A percentile compares a stretch with the other conserved stretches of the same genome.
These are phyloP conservation scores for Chrysosporium queenslandicum DNA, from an alignment of 2,329 filamentous ascomycete genomes.

Conservation along the genomic window DNA sequence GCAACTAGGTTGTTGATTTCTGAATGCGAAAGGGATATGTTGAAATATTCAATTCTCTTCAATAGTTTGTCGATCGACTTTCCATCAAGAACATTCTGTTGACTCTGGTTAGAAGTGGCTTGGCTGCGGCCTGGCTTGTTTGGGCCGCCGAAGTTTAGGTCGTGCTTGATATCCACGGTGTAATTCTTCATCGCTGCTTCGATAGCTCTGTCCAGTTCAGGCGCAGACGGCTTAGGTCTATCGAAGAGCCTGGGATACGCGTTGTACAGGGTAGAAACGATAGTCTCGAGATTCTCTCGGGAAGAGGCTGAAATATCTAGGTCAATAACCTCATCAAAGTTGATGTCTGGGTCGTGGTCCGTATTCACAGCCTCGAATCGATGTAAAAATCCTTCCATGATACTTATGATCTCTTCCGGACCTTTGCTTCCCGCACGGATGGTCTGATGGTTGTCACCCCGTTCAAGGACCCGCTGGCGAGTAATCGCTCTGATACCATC, in stretches of 20 bases:
- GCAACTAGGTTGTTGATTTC: conserved; percentile 54
- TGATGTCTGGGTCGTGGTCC: conserved; percentile 59
- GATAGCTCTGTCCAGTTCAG: conserved; percentile 72
- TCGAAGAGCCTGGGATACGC: conserved; percentile 67
- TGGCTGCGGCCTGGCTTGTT: conserved; percentile 31
- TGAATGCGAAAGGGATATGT: conserved; percentile 44
- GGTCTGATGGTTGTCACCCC: conserved; percentile 95
- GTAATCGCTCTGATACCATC: conserved; percentile 65
- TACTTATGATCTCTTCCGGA: conserved; percentile 63
- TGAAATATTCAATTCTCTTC: conserved; percentile 57
- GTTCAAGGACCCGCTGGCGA: conserved; percentile 64
- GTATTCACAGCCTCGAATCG: conserved; percentile 72
- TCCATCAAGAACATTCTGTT: not conserved
- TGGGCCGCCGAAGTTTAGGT: conserved; percentile 52
- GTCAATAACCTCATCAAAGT: conserved; percentile 76
- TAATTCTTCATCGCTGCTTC: conserved; percentile 65
- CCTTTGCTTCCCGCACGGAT: conserved; percentile 75
- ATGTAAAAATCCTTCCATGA: conserved; percentile 89
- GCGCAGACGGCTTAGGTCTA: conserved; percentile 54
- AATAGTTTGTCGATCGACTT: conserved; percentile 28
- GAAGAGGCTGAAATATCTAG: conserved; percentile 70
- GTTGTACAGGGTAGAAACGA: conserved; percentile 61
- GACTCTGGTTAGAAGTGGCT: conserved; percentile 14
- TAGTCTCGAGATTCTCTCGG: conserved; percentile 71
- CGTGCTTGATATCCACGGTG: conserved; percentile 63